Base-by-base conservation (phyloP, 805 yeast species). In the Candida mattraensis region DNA sequence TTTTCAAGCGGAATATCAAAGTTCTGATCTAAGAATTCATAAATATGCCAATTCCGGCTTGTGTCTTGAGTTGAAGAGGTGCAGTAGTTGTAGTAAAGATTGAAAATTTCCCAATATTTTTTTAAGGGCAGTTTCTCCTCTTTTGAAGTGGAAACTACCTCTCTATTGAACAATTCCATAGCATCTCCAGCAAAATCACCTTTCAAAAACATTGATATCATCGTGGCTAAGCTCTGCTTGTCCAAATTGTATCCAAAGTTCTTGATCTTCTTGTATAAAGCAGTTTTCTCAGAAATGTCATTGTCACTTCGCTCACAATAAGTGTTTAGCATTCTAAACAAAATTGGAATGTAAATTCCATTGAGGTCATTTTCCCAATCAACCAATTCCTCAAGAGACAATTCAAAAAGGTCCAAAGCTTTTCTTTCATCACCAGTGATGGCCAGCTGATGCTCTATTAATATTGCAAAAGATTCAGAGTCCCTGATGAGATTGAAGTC, bases 1-100 rank as follows among this genome's bases (percentile, higher is more conserved):
- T 74, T 61, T 5, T 78, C 80, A 45, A 61, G 72, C 0, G 88
- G 84, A 2, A 82, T 66, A 20, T 61, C 50, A 52, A 83, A 80
- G 34, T 73, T 69, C 45, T 70, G 64, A 48, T 74, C 74, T 28
- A 83, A 50, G 35, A 72, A 74, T 4, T 76, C 76, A 45, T 78
- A 83, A 5, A 83, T 58, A 5, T 68, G 69, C 82, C 77, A 71
- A 44, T 83, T 81, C 0, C 78, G 72, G 39, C 70, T 72, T 15
- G 66, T 56, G 21, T 65, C 58, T 5, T 55, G 39, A 16, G 67
- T 60, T 7, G 60, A 33, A 0, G 63, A 44, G 17, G 69, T 43
- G 7, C 77, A 61, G 44, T 76, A 69, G 11, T 69, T 60, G 48
- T 68, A 67, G 39, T 80, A 56, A 0, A 74, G 61, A 5, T 48